Conservation (phyloP, 208 protist species). For the Acanthamoeba healyi region DNA sequence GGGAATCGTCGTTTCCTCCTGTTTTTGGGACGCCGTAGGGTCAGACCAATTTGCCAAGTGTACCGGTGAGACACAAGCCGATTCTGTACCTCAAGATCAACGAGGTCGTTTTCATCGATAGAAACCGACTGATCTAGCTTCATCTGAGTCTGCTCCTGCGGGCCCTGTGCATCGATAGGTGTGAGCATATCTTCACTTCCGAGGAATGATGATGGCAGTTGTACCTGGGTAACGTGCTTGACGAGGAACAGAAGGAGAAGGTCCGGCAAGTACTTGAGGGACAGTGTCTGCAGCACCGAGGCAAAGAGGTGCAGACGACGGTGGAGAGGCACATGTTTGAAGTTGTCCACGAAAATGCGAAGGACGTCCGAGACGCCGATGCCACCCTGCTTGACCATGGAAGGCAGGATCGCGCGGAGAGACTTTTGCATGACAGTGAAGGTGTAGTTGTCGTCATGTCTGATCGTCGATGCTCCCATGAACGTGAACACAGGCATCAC, state of each 20-base stretch:
- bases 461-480: constrained; percentile 66
- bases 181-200: not conserved
- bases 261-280: constrained; percentile 37
- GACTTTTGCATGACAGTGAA: constrained; percentile 73
- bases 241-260: constrained; percentile 51
- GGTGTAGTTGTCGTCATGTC: constrained; percentile 71
- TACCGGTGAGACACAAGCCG: too few species aligned
- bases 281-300: constrained; percentile 57
- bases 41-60: too few species aligned
- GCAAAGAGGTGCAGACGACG: constrained; percentile 40
- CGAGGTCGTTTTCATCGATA: not conserved
- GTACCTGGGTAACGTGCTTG: constrained; percentile 61
- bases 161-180: not conserved
- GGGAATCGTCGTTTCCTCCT: constrained; percentile 49
- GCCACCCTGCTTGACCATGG: constrained; percentile 66
- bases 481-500: constrained; percentile 73
- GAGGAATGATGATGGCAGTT: not conserved
- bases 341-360: constrained; percentile 69
- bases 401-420: constrained; percentile 37
- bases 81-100: not conserved
- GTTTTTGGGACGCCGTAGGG: not conserved
- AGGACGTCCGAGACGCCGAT: constrained; percentile 31
- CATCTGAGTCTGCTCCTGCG: not conserved
- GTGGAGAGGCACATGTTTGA: constrained; percentile 63
- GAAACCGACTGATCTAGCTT: constrained; percentile 5